These are phyloP conservation scores for Citropsis articulata DNA, from an alignment of 345 rosid species.

Conservation along the genomic window DNA sequence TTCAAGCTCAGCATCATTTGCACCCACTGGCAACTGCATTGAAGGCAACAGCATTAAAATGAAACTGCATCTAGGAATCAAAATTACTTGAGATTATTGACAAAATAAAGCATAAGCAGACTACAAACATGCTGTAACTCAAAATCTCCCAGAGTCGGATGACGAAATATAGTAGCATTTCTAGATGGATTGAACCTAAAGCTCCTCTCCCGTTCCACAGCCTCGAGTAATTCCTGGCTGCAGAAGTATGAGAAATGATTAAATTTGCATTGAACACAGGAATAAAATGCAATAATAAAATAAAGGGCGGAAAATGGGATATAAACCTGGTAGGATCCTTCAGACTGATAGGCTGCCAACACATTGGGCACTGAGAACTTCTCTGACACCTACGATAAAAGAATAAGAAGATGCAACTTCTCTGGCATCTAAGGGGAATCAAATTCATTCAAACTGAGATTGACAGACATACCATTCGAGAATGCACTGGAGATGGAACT, in stretches of 20 bases:
- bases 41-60: conserved; percentile 15
- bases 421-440: conserved; percentile 64
- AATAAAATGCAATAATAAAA: neutral
- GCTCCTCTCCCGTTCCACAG: conserved; percentile 77
- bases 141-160: conserved; percentile 92
- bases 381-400: conserved; percentile 78
- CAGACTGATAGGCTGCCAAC: conserved; percentile 88
- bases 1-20: conserved; percentile 84
- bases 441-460: neutral
- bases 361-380: conserved; percentile 99
- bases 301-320: neutral
- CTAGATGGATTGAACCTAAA: conserved; percentile 71
- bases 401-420: conserved; percentile 47
- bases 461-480: conserved; percentile 76
- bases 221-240: conserved; percentile 96
- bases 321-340: conserved; percentile 83
- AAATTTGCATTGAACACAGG: conserved; percentile 4
- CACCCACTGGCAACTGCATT: conserved; percentile 71
- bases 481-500: conserved; percentile 95
- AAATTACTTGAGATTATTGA: conserved; percentile 3
- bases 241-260: conserved; percentile 16
- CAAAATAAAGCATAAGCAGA: conserved; percentile 14
- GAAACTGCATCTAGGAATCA: neutral
- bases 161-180: conserved; percentile 86
- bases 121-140: conserved; percentile 85